Evolutionary conservation across 441 rosid species (phyloP).

Genomic region (Brassica hybrid): DNA sequence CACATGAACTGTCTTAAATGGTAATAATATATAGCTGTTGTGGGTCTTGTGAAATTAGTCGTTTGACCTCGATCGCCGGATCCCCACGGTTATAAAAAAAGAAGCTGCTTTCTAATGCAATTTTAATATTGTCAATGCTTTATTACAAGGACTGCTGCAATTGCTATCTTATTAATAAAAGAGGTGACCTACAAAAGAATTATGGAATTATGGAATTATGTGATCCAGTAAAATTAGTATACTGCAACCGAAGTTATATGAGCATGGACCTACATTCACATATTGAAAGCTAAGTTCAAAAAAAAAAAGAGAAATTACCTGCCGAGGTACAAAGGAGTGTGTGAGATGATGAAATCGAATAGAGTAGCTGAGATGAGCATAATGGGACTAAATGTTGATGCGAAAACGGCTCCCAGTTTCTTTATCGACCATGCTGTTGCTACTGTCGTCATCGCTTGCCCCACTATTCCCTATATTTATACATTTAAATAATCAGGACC

Average conservation of each 20-base stretch:
- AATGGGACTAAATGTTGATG: constrained; percentile 39
- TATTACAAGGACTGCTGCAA: not conserved
- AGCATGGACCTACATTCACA: no score
- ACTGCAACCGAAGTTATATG: no score
- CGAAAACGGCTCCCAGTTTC: constrained; percentile 41
- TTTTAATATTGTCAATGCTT: not conserved
- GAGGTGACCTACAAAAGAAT: not conserved
- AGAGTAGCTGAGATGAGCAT: constrained; percentile 38
- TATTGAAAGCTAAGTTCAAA: no score
- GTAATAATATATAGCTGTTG: no score
- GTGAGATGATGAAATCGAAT: constrained; percentile 41
- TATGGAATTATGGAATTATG: not conserved
- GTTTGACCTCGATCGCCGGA: no score
- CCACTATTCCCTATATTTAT: constrained; percentile 54
- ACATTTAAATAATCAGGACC: not conserved
- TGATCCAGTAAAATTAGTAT: not conserved
- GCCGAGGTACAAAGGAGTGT: constrained; percentile 41
- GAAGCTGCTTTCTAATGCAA: no score
- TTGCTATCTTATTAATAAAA: no score
- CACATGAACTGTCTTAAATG: no score
- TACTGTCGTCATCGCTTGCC: constrained; percentile 41
- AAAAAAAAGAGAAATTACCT: constrained; percentile 32
- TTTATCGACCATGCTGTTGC: constrained; percentile 36
- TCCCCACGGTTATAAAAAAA: no score
- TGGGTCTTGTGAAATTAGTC: no score